Conservation (phyloP, 441 rosid genomes). For the Eugenia klotzschiana region DNA sequence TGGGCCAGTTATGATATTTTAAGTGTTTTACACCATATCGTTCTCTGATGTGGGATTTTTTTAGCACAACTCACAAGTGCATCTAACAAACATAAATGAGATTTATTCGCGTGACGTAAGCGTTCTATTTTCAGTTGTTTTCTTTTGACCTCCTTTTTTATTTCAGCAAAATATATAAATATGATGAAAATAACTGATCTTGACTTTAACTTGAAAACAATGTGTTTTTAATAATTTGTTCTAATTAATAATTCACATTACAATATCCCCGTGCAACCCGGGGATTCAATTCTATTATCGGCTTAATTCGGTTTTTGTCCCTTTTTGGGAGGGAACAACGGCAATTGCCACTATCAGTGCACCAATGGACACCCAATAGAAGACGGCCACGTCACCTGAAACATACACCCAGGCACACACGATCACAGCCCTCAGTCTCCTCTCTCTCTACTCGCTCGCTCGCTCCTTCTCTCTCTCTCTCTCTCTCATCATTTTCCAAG, state of each 20-base stretch:
- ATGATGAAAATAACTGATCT: fast-evolving
- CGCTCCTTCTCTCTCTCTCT: not conserved
- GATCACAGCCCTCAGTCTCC: conserved; percentile 2
- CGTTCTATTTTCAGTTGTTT: too few species aligned
- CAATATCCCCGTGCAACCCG: not conserved
- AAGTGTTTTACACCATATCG: too few species aligned
- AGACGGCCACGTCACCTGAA: not conserved
- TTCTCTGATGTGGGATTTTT: too few species aligned
- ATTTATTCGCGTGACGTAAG: too few species aligned
- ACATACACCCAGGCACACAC: not conserved
- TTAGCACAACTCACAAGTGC: too few species aligned
- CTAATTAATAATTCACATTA: too few species aligned
- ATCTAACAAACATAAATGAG: too few species aligned
- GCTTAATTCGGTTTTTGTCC: not conserved
- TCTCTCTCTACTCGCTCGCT: not conserved
- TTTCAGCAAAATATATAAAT: not conserved
- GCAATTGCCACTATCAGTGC: not conserved
- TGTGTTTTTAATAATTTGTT: too few species aligned
- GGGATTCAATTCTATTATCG: not conserved
- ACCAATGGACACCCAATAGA: not conserved
- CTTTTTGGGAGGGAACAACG: not conserved
- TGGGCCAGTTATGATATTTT: too few species aligned
- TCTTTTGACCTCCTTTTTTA: too few species aligned
- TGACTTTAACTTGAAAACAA: not conserved
- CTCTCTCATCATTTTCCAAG: not conserved